Conservation (phyloP, 2,329 filamentous ascomycete genomes). For the Rhytidhysteron rufulum region DNA sequence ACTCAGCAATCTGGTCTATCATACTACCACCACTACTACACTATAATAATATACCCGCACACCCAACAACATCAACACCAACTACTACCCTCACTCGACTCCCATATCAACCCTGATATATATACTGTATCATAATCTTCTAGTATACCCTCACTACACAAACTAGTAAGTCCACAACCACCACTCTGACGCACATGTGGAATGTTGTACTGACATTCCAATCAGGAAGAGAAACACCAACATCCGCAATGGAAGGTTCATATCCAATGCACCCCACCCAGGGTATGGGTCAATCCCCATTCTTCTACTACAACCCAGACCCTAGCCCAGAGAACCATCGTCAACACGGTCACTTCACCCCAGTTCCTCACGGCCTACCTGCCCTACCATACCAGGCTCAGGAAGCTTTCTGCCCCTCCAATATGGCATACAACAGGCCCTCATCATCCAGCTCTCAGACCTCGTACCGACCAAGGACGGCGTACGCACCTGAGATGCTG, state of each 20-base stretch:
- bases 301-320: conserved; percentile 85
- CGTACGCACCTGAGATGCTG: conserved; percentile 56
- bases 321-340: conserved; percentile 64
- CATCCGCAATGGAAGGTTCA: conserved; percentile 61
- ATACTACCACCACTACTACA: conserved; percentile 17
- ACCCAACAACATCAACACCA: conserved; percentile 6
- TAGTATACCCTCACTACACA: too few species aligned
- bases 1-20: conserved; percentile 10
- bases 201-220: conserved; percentile 21
- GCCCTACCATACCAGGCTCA: conserved; percentile 42
- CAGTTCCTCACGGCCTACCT: conserved; percentile 51
- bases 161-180: too few species aligned
- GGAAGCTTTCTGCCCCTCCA: conserved; percentile 41
- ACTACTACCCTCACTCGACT: too few species aligned
- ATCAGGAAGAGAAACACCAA: conserved; percentile 16
- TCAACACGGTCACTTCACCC: conserved; percentile 73
- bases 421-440: conserved; percentile 50
- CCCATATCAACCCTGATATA: too few species aligned
- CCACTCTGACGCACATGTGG: conserved; percentile 5
- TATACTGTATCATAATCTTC: too few species aligned
- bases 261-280: conserved; percentile 48
- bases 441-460: conserved; percentile 61
- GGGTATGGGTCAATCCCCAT: conserved; percentile 67
- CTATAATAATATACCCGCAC: too few species aligned
- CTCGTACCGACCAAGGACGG: conserved; percentile 46